phyloP scores from a whole-genome alignment of 1,284 basidiomycete species.

The Sphagnurus paluster region DNA sequence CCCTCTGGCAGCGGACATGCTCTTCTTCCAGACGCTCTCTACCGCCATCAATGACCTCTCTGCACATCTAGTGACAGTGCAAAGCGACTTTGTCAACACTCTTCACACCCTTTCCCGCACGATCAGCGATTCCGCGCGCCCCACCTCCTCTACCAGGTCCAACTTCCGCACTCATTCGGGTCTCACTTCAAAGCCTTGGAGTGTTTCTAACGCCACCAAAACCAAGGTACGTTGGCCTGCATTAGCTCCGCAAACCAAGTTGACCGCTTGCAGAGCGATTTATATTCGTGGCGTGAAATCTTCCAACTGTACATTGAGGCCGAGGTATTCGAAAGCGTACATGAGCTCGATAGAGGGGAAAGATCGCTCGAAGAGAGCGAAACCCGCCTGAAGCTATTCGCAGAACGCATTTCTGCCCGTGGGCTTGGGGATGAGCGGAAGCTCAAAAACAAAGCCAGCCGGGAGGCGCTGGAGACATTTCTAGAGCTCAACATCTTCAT shows the following conservation, averaged over 20 bases:
- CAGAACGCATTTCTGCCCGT: conserved; percentile 61
- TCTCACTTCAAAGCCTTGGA: conserved; percentile 41
- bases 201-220: conserved; percentile 29
- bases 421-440: conserved; percentile 59
- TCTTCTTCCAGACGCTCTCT: conserved; percentile 81
- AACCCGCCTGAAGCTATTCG: conserved; percentile 69
- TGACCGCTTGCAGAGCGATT: conserved; percentile 49
- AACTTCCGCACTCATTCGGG: conserved; percentile 49
- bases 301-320: conserved; percentile 87
- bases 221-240: conserved; percentile 30
- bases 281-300: conserved; percentile 93
- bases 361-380: conserved; percentile 76
- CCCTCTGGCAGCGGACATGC: conserved; percentile 78
- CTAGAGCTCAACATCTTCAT: conserved; percentile 81
- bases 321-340: conserved; percentile 83
- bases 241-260: conserved; percentile 10
- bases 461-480: conserved; percentile 76
- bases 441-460: conserved; percentile 64
- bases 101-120: conserved; percentile 60
- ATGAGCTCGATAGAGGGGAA: conserved; percentile 78
- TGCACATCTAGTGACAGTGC: conserved; percentile 61
- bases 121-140: conserved; percentile 64
- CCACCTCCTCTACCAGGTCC: conserved; percentile 50
- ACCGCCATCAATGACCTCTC: conserved; percentile 73
- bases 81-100: conserved; percentile 62